Conservation (phyloP, 129 eudicot species). For the Logfia minima region DNA sequence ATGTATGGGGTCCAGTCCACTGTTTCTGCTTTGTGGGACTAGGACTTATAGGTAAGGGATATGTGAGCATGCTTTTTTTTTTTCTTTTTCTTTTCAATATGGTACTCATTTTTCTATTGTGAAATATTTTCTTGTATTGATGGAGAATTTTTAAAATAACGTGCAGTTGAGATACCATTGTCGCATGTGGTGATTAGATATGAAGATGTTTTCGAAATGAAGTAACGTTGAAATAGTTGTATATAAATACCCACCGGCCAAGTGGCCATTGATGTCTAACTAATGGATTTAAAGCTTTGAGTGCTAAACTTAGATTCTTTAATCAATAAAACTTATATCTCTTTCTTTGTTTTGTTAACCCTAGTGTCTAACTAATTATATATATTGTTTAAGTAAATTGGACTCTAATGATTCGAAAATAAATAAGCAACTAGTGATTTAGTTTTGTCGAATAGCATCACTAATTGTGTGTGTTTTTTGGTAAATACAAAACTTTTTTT, state of each 20-base stretch:
- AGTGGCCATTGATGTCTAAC: background rate
- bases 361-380: background rate
- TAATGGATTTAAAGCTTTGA: background rate
- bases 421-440: background rate
- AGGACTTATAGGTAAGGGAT: conserved; percentile 8
- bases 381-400: no score
- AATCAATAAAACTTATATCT: background rate
- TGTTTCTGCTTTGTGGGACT: conserved; percentile 19
- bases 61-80: background rate
- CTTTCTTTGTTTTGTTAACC: background rate
- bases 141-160: background rate
- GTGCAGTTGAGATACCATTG: background rate
- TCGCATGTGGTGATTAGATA: conserved; percentile 4
- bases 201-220: background rate
- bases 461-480: no score
- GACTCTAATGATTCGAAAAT: no score
- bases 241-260: background rate
- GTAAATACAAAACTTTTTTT: background rate
- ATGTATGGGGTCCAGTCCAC: conserved; percentile 12
- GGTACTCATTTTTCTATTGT: background rate
- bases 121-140: background rate
- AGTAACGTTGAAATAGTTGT: background rate
- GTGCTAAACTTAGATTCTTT: background rate
- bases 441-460: background rate
- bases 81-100: background rate